phyloP scores from a whole-genome alignment of 352 stramenopile genomes.

The Aphanomyces euteiches region DNA sequence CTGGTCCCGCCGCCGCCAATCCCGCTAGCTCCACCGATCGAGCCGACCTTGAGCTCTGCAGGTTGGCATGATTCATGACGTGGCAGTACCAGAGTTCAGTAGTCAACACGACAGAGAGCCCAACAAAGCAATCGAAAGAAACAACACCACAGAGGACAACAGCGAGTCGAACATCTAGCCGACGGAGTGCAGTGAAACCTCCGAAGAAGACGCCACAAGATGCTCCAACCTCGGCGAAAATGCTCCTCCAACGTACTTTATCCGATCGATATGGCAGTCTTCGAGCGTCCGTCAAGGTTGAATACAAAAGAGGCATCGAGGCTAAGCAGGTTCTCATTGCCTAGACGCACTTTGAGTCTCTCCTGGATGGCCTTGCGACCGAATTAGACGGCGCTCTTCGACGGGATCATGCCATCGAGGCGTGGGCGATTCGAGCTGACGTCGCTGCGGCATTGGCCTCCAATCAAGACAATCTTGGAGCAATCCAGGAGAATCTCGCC shows the following conservation, averaged over 20 bases:
- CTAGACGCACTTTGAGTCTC: slow-evolving; percentile 1
- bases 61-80: too few species aligned
- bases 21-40: too few species aligned
- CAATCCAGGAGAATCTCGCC: not conserved
- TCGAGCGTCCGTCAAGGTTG: not conserved
- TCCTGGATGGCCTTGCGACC: not conserved
- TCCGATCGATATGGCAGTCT: not conserved
- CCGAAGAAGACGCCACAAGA: too few species aligned
- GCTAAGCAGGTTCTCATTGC: not conserved
- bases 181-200: too few species aligned
- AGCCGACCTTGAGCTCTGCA: too few species aligned
- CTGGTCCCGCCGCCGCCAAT: too few species aligned
- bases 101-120: too few species aligned
- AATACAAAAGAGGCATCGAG: not conserved
- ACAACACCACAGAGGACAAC: too few species aligned
- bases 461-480: not conserved
- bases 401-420: not conserved
- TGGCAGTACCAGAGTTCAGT: too few species aligned
- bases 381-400: not conserved
- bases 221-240: too few species aligned
- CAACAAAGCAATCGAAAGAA: too few species aligned
- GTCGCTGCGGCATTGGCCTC: not conserved
- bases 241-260: not conserved
- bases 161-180: too few species aligned
- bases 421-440: not conserved